phyloP scores from a whole-genome alignment of 192 early-diverging fungal genomes.

The Dissophora ornata region DNA sequence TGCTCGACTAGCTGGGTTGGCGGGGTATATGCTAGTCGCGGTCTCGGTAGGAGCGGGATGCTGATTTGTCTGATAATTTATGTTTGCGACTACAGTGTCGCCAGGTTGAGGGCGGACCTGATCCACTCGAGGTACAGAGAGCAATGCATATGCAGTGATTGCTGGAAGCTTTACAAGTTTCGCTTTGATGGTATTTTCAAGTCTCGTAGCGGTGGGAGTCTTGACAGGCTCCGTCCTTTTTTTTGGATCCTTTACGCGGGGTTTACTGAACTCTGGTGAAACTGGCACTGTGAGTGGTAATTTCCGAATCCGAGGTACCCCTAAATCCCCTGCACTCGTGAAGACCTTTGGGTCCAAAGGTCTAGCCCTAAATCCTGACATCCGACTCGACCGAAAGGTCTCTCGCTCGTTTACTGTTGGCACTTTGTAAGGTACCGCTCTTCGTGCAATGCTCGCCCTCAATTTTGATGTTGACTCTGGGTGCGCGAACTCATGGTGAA shows the following conservation, averaged over 20 bases:
- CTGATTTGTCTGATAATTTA: background rate
- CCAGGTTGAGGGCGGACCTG: background rate
- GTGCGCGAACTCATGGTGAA: background rate
- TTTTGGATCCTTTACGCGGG: background rate
- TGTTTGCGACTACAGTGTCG: background rate
- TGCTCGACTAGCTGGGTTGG: background rate
- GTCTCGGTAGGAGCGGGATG: background rate
- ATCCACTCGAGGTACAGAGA: background rate
- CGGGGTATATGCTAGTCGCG: background rate
- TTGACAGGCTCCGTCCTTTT: background rate
- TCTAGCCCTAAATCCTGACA: constrained; percentile 11
- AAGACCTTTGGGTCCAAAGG: constrained; percentile 31
- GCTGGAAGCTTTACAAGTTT: too few species aligned
- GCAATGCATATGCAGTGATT: background rate
- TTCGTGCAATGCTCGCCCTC: constrained; percentile 6
- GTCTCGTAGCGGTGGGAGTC: background rate
- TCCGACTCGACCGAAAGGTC: constrained; percentile 9
- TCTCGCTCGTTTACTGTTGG: constrained; percentile 31
- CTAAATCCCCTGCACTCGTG: constrained; percentile 35
- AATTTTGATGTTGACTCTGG: background rate
- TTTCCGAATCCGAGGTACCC: constrained; percentile 33
- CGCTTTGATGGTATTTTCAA: constrained; percentile 10
- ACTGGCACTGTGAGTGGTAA: constrained; percentile 32
- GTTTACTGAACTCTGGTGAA: constrained; percentile 37
- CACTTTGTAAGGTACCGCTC: constrained; percentile 18